A percentile compares a stretch with the other conserved stretches of the same genome.
Evolutionary conservation across 2,329 filamentous ascomycete genomes (phyloP).

Genomic region (Sarocladium brachiariae): DNA sequence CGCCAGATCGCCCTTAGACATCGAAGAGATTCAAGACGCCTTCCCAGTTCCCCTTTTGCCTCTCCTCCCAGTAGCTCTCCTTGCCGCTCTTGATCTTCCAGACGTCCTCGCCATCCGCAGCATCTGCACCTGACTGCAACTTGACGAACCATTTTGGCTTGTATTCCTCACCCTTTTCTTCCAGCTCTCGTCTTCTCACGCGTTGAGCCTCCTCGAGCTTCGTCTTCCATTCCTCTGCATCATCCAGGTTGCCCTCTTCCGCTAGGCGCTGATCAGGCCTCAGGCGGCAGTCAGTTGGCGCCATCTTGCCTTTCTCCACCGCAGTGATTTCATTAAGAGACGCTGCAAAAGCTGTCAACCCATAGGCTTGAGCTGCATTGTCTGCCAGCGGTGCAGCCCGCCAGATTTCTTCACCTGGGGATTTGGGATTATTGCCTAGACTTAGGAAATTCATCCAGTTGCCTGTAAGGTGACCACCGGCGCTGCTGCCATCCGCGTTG

Average conservation of each 20-base stretch:
- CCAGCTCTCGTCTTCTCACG: constrained; percentile 63
- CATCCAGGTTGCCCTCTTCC: constrained; percentile 75
- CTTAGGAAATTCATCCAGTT: constrained; percentile 78
- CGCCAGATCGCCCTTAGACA: constrained; percentile 10
- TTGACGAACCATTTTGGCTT: constrained; percentile 78
- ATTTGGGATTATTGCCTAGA: constrained; percentile 55
- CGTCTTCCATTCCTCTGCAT: constrained; percentile 77
- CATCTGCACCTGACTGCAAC: constrained; percentile 39
- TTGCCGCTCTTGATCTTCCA: constrained; percentile 74
- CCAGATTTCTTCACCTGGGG: constrained; percentile 68
- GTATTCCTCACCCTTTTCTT: constrained; percentile 66
- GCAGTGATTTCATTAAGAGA: constrained; percentile 79
- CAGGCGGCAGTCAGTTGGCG: constrained; percentile 75
- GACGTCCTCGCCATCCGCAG: constrained; percentile 55
- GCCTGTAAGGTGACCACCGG: constrained; percentile 63
- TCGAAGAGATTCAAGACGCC: constrained; percentile 47
- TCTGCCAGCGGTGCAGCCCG: constrained; percentile 69
- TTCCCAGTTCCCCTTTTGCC: constrained; percentile 60
- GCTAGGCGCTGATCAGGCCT: constrained; percentile 82
- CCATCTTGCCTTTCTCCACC: constrained; percentile 67
- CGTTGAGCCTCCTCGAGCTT: constrained; percentile 82
- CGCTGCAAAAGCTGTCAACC: constrained; percentile 81
- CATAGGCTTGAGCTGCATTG: constrained; percentile 73
- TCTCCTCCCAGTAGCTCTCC: constrained; percentile 91
- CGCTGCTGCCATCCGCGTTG: constrained; percentile 56